Base-by-base conservation (phyloP, 2,329 filamentous ascomycete species). In the Fusarium temperatum region DNA sequence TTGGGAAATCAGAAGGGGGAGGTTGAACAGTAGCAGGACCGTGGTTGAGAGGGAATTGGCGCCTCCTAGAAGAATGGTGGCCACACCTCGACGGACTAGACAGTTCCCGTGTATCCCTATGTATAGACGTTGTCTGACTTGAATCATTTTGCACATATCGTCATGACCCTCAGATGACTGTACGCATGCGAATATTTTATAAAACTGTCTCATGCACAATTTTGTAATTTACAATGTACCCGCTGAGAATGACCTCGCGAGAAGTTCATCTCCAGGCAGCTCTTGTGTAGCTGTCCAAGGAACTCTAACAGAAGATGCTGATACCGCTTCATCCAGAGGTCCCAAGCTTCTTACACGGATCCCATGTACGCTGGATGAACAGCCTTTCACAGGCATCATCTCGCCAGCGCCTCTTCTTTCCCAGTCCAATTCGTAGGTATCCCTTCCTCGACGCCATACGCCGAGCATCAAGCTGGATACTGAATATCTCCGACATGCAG, bases 21-120 rank as follows among this genome's bases (percentile, higher is more conserved):
- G 56, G 63, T 69, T 67, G 62, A 70, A 69, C 54, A 75, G 65
- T 60, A 64, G 45, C 59, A 77, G 61, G 70, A 67, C 63, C 54
- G 67, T 71, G 67, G 65, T 65, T 76, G 71, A 77, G 65, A 73
- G 66, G 61, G 75, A 68, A 77, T 76, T 63, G 70, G 67, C 66
- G 66, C 68, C 72, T 71, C 70, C 62, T 68, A 62, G 68, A 68
- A 63, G 51, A 74, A 67, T 62, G 73, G 75, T 69, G 74, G 70
- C 70, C 57, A 70, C 56, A 56, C 72, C 65, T 64, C 63, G 74
- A 74, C 68, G 74, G 75, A 79, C 74, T 78, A 77, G 78, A 78
- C 78, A 79, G 76, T 79, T 75, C 78, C 78, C 73, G 77, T 81
- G 80, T 81, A 81, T 77, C 78, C 78, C 75, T 80, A 81, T 80